Evolutionary conservation across 2,329 filamentous ascomycete genomes (phyloP).

Genomic region (Pseudogymnoascus sp.): DNA sequence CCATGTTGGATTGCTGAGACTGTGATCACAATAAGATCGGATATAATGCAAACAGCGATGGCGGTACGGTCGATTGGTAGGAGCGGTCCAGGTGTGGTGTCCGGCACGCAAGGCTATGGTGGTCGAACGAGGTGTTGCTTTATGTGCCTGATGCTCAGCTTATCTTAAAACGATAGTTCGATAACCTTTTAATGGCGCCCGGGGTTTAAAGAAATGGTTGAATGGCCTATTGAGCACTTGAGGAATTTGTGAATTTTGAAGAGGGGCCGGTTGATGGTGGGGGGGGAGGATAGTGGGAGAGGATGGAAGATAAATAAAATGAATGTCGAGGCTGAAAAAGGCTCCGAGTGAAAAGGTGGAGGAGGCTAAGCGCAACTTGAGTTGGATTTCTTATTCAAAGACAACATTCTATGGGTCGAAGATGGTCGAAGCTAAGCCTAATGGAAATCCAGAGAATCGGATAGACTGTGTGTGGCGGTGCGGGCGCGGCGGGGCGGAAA

Average conservation of each 20-base stretch:
- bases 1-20: slow-evolving; percentile 47
- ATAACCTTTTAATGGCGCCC: not conserved
- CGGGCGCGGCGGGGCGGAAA: slow-evolving; percentile 4
- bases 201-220: not conserved
- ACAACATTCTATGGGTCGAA: not conserved
- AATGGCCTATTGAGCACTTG: not conserved
- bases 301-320: not conserved
- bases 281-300: not conserved
- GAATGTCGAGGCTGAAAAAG: slow-evolving; percentile 10
- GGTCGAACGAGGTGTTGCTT: not conserved
- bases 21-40: not conserved
- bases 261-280: not conserved
- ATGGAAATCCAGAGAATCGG: slow-evolving; percentile 10
- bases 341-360: slow-evolving; percentile 6
- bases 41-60: slow-evolving; percentile 2
- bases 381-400: slow-evolving; percentile 7
- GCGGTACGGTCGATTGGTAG: not conserved
- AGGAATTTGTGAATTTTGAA: not conserved
- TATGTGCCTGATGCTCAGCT: not conserved
- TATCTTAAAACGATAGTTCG: not conserved
- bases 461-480: slow-evolving; percentile 6
- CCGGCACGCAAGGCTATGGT: not conserved
- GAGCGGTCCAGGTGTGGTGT: slow-evolving; percentile 1
- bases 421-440: slow-evolving; percentile 7
- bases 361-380: slow-evolving; percentile 6